These are phyloP conservation scores for Phytophthora sp. DNA, from an alignment of 352 stramenopile species.

Conservation along the genomic window DNA sequence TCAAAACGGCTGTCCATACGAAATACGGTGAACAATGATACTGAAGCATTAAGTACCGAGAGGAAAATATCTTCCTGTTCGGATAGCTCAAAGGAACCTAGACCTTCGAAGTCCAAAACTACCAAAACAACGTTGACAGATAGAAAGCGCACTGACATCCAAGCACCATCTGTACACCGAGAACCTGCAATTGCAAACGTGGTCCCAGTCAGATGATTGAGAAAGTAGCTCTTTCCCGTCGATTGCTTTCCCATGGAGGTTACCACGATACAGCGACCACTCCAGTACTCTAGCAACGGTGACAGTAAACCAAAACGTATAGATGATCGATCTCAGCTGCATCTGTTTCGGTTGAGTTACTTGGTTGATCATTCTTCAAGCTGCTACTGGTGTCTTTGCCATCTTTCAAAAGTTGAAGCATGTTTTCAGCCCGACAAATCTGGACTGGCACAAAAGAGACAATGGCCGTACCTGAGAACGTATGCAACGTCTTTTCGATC, in stretches of 20 bases:
- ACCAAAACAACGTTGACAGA: conserved; percentile 51
- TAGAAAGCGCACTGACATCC: conserved; percentile 41
- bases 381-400: conserved; percentile 23
- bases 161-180: conserved; percentile 43
- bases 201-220: conserved; percentile 71
- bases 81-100: conserved; percentile 72
- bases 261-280: conserved; percentile 27
- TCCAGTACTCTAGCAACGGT: conserved; percentile 37
- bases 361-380: not conserved
- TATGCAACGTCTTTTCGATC: too few relatives aligned
- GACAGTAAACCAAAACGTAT: conserved; percentile 45
- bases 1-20: conserved; percentile 78
- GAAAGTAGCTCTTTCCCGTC: conserved; percentile 78
- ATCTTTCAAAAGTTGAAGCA: conserved; percentile 50
- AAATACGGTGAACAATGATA: conserved; percentile 77
- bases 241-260: conserved; percentile 66
- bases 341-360: conserved; percentile 16
- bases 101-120: conserved; percentile 77
- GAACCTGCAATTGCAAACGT: conserved; percentile 64
- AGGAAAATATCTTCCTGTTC: conserved; percentile 81
- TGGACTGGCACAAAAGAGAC: conserved; percentile 72
- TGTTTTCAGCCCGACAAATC: conserved; percentile 76
- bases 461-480: too few relatives aligned
- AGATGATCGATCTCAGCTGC: conserved; percentile 50
- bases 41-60: conserved; percentile 70